Base-by-base conservation (phyloP, 2,329 filamentous ascomycete genomes). In the Lizonia empirigonia region DNA sequence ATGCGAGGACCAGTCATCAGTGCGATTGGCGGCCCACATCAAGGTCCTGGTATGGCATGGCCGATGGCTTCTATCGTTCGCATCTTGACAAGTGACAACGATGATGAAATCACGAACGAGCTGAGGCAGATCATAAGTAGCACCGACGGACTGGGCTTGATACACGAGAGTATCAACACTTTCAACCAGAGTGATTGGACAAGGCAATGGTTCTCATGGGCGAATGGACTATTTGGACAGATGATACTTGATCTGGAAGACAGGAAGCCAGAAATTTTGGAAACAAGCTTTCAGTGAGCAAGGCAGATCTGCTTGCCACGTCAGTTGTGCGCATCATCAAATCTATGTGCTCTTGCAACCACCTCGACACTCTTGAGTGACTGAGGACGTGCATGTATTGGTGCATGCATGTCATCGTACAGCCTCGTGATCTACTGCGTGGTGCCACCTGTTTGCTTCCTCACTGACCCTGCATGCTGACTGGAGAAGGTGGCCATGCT, bases 131-230 rank as follows among this genome's bases (percentile, higher is more conserved):
- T 81, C 47, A 63, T 82, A 20, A 74, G 73, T 49, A 78, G 71
- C 34, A 81, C 79, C 5, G 77, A 74, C 60, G 74, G 77, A 4
- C 62, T 80, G 22, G 79, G 79, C 0, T 57, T 81, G 62, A 77
- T 81, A 16, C 79, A 82, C 53, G 79, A 81, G 67, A 80, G 77
- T 49, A 74, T 81, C 54, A 79, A 79, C 54, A 73, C 70, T n/a
- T 79, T 74, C 56, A 76, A 80, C 54, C 62, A 63, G 24, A 72
- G 59, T 13, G 67, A 76, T 50, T 81, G 75, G 73, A 78, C 78
- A 20, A 71, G 79, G 52, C 78, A 78, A 53, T 81, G 78, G 69
- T 80, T 80, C 57, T 76, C 74, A 4, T 81, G 79, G 79, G 79
- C 78, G 26, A 82, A 79, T 59, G 78, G 76, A 9, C 62, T 81